Percentiles rank a stretch among this genome's conserved stretches.
Conservation (phyloP, 2,329 filamentous ascomycete genomes). For the Aspergillus sp. region DNA sequence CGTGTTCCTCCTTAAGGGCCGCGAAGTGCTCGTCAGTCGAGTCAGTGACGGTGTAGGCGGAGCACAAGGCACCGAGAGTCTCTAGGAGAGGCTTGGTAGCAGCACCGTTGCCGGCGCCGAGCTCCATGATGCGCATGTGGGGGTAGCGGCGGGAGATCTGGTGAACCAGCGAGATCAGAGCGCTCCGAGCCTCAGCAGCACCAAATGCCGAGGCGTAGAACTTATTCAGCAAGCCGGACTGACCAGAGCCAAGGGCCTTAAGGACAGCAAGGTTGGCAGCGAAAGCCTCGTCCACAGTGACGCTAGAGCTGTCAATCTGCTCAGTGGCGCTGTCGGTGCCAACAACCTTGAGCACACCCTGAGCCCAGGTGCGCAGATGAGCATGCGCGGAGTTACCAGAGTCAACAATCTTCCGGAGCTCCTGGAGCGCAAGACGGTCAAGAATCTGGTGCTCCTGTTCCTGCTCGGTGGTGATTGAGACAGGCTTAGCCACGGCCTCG, state of each 20-base stretch:
- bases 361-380: no score
- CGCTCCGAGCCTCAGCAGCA: slow-evolving; percentile 26
- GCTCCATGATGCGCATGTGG: slow-evolving; percentile 47
- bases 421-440: no score
- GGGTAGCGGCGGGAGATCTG: slow-evolving; percentile 46
- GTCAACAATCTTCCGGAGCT: no score
- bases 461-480: no score
- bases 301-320: no score
- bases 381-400: no score
- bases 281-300: no score
- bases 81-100: slow-evolving; percentile 43
- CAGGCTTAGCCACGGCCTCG: not conserved
- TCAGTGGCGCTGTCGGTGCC: no score
- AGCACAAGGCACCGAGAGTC: slow-evolving; percentile 30
- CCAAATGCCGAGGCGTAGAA: not conserved
- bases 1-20: slow-evolving; percentile 30
- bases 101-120: slow-evolving; percentile 48
- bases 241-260: no score
- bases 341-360: no score
- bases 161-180: slow-evolving; percentile 25
- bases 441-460: no score
- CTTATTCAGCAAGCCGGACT: not conserved
- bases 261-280: no score
- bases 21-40: slow-evolving; percentile 48
- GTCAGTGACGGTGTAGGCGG: slow-evolving; percentile 50